Evolutionary conservation across 352 stramenopile genomes (phyloP), one percentile per base, ranked within the genome.

Genomic region (Globisporangium spinosum): DNA sequence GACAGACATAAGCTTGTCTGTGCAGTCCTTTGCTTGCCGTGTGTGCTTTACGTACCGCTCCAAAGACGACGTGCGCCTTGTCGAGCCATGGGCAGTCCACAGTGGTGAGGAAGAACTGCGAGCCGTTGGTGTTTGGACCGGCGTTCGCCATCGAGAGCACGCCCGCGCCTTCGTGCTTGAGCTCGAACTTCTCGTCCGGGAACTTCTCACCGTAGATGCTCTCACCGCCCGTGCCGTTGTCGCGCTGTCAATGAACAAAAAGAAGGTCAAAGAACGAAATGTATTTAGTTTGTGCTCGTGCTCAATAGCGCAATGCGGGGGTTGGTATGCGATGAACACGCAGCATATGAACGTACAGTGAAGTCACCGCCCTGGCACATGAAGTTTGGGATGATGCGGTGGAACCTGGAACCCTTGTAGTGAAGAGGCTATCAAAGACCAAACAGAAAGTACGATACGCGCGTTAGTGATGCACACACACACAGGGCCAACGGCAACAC

Each of bases 301-400:
- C 15, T 20, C 40, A 49, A n/a, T 7, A 49, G 40, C n/a, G 40
- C 40, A 49, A 49, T 49, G 40, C 40, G 40, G 9, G 1, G 9
- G 35, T 6, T 22, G 8, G 40, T 2, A 49, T n/a, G 40, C 13
- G 40, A 49, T 22, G 13, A 49, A 8, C 7, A 15, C 40, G 2
- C 40, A 49, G 10, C 17, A n/a, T 73, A 73, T 64, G 87, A 87
- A 29, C 83, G 64, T 67, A 83, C 80, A 61, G 97, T 99, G 79
- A 99, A 99, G 83, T 99, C 97, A 47, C 97, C 97, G 68, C 97
- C 97, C 81, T 99, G 93, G 79, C 89, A 97, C 93, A 98, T 98
- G 72, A 98, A 98, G 76, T 90, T 91, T 60, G 89, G 87, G 68
- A 98, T 97, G 70, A 98, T 90, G 68, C 91, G 87, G 85, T 99